A percentile compares a stretch with the other conserved stretches of the same genome.
These are phyloP conservation scores for Phytophthora pisi DNA, from an alignment of 352 stramenopile species.

Conservation along the genomic window DNA sequence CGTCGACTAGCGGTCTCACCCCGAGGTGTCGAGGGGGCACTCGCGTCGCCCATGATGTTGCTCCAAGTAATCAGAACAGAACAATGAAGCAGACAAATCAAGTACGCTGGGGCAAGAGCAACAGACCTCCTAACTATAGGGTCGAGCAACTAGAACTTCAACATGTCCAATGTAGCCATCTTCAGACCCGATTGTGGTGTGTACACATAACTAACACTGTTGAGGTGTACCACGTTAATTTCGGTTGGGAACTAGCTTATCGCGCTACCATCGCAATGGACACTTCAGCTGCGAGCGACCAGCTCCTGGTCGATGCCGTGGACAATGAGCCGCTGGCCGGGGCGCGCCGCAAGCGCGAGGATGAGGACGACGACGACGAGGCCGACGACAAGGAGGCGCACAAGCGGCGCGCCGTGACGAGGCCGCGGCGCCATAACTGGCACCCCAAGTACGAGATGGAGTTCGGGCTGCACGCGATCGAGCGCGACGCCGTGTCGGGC, in stretches of 20 bases:
- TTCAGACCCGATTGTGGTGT: constrained; percentile 7
- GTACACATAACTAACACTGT: constrained; percentile 5
- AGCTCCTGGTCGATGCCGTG: constrained; percentile 48
- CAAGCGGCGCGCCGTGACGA: constrained; percentile 38
- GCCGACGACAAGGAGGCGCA: constrained; percentile 49
- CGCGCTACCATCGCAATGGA: neutral
- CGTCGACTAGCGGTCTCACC: constrained; percentile 17
- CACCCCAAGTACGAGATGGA: constrained; percentile 85
- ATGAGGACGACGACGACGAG: constrained; percentile 41
- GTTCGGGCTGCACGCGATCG: constrained; percentile 74
- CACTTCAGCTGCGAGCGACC: constrained; percentile 16
- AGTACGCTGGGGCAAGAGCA: neutral
- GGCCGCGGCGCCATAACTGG: constrained; percentile 78
- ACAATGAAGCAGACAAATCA: neutral
- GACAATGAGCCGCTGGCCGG: constrained; percentile 38
- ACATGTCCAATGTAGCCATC: constrained; percentile 1
- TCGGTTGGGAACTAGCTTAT: constrained; percentile 14
- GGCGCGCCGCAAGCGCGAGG: constrained; percentile 49
- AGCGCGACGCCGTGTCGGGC: constrained; percentile 63
- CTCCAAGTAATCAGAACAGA: neutral
- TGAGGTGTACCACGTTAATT: constrained; percentile 14
- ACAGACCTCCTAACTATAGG: constrained; percentile 10
- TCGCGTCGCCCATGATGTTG: constrained; percentile 14
- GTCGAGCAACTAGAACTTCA: constrained; percentile 12
- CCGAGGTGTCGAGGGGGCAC: neutral